Evolutionary conservation across 2,329 filamentous ascomycete genomes (phyloP).

Genomic region (Aspergillus brunneoviolaceus): DNA sequence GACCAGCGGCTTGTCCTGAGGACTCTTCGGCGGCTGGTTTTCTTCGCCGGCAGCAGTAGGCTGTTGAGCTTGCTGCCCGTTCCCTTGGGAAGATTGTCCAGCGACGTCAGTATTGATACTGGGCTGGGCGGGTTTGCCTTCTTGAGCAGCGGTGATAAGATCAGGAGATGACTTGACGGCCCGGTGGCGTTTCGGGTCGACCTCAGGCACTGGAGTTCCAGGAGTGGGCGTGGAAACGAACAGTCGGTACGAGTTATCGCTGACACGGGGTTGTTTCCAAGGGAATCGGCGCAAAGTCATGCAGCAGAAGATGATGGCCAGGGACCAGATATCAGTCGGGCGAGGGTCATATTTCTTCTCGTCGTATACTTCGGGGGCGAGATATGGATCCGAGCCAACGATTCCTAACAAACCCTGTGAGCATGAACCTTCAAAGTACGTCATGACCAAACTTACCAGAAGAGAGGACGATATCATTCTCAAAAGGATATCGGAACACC

Average conservation of each 20-base stretch:
- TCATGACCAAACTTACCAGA: constrained; percentile 60
- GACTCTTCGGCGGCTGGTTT: constrained; percentile 24
- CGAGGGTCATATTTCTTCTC: constrained; percentile 90
- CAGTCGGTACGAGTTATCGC: constrained; percentile 92
- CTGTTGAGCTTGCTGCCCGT: constrained; percentile 17
- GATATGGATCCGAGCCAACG: constrained; percentile 87
- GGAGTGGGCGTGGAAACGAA: constrained; percentile 84
- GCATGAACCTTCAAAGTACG: neutral
- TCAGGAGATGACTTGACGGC: constrained; percentile 38
- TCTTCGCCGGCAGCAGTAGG: constrained; percentile 26
- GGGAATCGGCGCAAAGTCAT: constrained; percentile 95
- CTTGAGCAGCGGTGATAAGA: constrained; percentile 28
- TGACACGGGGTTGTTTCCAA: constrained; percentile 90
- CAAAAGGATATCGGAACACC: constrained; percentile 96
- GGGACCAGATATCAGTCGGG: constrained; percentile 93
- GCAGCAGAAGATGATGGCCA: constrained; percentile 98
- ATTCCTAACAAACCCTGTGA: constrained; percentile 54
- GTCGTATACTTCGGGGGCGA: constrained; percentile 96
- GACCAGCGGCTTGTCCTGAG: constrained; percentile 29
- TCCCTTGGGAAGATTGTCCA: constrained; percentile 13
- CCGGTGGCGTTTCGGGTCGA: constrained; percentile 35
- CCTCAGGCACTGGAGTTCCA: constrained; percentile 52
- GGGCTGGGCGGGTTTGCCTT: constrained; percentile 25
- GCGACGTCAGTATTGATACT: constrained; percentile 14
- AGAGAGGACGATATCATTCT: constrained; percentile 78